These are phyloP conservation scores for Wickerhamomyces bisporus DNA, from an alignment of 805 yeast species.

Conservation along the genomic window DNA sequence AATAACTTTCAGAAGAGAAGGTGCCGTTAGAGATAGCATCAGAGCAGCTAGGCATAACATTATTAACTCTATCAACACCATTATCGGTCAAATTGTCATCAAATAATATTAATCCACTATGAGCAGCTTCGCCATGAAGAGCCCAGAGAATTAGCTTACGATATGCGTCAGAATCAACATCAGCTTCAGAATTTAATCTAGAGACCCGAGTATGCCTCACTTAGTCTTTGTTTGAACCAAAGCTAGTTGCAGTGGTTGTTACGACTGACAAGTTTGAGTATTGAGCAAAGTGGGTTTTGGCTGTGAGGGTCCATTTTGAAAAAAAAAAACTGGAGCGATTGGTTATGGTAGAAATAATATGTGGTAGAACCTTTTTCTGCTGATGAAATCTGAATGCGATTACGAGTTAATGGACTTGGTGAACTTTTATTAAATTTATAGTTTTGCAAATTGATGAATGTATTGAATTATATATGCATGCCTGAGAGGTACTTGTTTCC, in stretches of 20 bases:
- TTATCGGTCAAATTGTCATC: slow-evolving; percentile 7
- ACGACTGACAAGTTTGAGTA: neutral
- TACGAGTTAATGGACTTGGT: no score
- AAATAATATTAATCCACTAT: slow-evolving; percentile 3
- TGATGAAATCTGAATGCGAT: no score
- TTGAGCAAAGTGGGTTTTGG: slow-evolving; percentile 4
- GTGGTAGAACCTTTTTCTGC: neutral
- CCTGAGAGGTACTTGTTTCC: no score
- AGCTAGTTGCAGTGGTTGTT: slow-evolving; percentile 3
- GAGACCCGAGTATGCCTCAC: slow-evolving; percentile 1
- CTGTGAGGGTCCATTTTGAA: neutral
- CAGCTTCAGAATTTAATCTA: neutral
- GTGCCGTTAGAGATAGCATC: slow-evolving; percentile 4
- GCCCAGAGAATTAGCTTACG: slow-evolving; percentile 8
- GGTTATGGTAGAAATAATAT: neutral
- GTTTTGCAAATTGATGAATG: no score
- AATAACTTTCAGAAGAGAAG: slow-evolving; percentile 5
- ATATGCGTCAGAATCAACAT: no score
- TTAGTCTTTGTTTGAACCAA: slow-evolving; percentile 1
- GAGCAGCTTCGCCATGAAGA: slow-evolving; percentile 8
- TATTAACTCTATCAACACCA: slow-evolving; percentile 2
- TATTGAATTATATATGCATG: no score
- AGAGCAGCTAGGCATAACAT: neutral
- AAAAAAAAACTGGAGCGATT: neutral
- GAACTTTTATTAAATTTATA: no score